Evolutionary conservation across 371 early-diverging fungal species (phyloP).

Genomic region (Mucor irregularis): DNA sequence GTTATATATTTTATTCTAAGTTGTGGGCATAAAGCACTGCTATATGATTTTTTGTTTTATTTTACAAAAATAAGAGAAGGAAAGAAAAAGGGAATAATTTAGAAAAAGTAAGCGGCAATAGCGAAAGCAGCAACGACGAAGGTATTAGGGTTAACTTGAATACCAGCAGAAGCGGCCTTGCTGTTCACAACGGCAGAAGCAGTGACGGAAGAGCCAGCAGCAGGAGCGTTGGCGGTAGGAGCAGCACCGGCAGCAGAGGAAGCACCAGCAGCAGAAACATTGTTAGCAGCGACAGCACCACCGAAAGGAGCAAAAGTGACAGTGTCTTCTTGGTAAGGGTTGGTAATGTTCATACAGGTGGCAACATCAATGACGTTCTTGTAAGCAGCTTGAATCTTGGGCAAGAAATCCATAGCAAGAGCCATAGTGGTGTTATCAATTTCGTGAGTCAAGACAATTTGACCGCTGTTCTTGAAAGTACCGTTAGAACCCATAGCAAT

Average conservation of each 20-base stretch:
- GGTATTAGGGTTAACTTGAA: slow-evolving; percentile 16
- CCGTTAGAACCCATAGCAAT: slow-evolving; percentile 51
- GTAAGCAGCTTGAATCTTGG: slow-evolving; percentile 45
- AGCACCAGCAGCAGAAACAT: slow-evolving; percentile 4
- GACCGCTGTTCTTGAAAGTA: slow-evolving; percentile 38
- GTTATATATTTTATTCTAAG: too few relatives aligned
- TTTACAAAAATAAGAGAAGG: neutral
- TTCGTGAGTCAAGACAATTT: slow-evolving; percentile 58
- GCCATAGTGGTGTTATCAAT: slow-evolving; percentile 55
- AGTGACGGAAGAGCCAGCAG: slow-evolving; percentile 14
- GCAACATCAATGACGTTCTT: slow-evolving; percentile 53
- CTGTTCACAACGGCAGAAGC: slow-evolving; percentile 6
- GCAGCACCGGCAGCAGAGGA: neutral
- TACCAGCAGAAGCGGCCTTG: slow-evolving; percentile 13
- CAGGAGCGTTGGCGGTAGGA: slow-evolving; percentile 9
- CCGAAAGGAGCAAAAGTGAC: slow-evolving; percentile 23
- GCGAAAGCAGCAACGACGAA: slow-evolving; percentile 16
- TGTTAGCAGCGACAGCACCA: slow-evolving; percentile 8
- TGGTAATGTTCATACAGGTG: slow-evolving; percentile 55
- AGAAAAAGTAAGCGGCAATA: slow-evolving; percentile 20
- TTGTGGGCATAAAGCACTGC: neutral
- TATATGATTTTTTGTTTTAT: neutral
- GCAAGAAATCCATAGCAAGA: slow-evolving; percentile 47
- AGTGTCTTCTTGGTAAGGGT: slow-evolving; percentile 50
- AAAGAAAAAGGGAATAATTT: slow-evolving; percentile 1